Evolutionary conservation across 2,329 filamentous ascomycete species (phyloP).

Genomic region (Aspergillus alliaceus): DNA sequence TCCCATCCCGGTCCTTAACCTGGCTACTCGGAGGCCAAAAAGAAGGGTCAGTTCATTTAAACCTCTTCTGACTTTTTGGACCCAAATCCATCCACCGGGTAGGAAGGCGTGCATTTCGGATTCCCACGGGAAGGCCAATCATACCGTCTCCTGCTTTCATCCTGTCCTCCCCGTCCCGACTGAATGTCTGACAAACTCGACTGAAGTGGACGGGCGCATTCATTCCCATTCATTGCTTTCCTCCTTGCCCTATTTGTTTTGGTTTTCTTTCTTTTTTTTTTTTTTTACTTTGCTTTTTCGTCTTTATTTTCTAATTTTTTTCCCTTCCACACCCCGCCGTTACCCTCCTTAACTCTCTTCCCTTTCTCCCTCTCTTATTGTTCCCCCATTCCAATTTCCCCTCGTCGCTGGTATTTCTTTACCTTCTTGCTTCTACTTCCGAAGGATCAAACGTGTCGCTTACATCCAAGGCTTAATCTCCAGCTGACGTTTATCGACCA

Average conservation of each 20-base stretch:
- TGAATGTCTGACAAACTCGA: neutral
- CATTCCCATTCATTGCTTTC: slow-evolving; percentile 1
- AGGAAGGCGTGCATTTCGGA: slow-evolving; percentile 10
- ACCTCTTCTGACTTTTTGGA: slow-evolving; percentile 4
- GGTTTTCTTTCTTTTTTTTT: slow-evolving; percentile 6
- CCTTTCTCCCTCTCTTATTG: slow-evolving; percentile 1
- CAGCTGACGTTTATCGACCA: slow-evolving; percentile 50
- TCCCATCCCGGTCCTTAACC: slow-evolving; percentile 4
- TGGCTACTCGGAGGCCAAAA: neutral
- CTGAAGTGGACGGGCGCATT: slow-evolving; percentile 1
- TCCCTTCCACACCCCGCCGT: slow-evolving; percentile 7
- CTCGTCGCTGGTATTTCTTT: neutral
- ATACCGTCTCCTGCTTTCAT: slow-evolving; percentile 14
- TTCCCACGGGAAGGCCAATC: slow-evolving; percentile 16
- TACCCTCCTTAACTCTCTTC: slow-evolving; percentile 11
- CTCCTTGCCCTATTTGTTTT: slow-evolving; percentile 5
- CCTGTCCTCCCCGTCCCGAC: slow-evolving; percentile 6
- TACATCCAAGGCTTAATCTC: slow-evolving; percentile 23
- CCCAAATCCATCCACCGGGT: slow-evolving; percentile 1
- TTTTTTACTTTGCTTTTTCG: neutral
- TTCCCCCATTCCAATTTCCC: slow-evolving; percentile 1
- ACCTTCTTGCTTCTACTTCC: slow-evolving; percentile 2
- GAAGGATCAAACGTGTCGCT: slow-evolving; percentile 15
- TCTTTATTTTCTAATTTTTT: neutral
- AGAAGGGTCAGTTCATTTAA: slow-evolving; percentile 2